Conservation (phyloP, 176 grass and related monocot species). For the Musa itinerans region DNA sequence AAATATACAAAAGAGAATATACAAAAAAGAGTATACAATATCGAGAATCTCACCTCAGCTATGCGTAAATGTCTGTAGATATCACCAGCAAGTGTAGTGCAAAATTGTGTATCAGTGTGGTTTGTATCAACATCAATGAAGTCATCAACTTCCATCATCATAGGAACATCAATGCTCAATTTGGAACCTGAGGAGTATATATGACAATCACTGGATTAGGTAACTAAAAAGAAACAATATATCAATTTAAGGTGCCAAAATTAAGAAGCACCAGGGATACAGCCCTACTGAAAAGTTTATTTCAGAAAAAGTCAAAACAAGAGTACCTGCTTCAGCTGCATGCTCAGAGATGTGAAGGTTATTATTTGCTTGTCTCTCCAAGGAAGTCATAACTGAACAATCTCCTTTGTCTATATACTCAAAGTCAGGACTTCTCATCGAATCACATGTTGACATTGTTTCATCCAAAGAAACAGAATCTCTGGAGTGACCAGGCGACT, state of each 20-base stretch:
- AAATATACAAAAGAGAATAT: not conserved
- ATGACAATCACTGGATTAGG: not conserved
- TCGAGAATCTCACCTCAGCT: conserved; percentile 62
- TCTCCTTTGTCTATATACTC: conserved; percentile 89
- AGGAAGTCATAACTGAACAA: conserved; percentile 48
- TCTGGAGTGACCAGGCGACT: conserved; percentile 44
- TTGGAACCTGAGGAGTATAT: conserved; percentile 36
- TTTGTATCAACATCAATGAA: conserved; percentile 60
- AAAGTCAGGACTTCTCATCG: conserved; percentile 88
- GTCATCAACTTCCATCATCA: conserved; percentile 50
- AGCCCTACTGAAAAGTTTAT: not conserved
- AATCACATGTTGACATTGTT: conserved; percentile 92
- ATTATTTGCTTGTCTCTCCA: conserved; percentile 62
- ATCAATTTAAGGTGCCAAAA: not conserved
- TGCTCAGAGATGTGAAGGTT: conserved; percentile 72
- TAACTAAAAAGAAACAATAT: no score
- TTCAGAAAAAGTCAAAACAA: no score
- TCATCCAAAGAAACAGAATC: conserved; percentile 63
- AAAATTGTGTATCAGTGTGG: conserved; percentile 63
- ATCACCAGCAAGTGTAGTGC: conserved; percentile 82
- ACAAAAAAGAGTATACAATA: not conserved
- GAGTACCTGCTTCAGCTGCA: conserved; percentile 39
- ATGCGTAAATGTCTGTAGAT: conserved; percentile 81
- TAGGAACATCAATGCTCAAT: conserved; percentile 36
- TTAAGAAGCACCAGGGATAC: not conserved